A percentile compares a stretch with the other conserved stretches of the same genome.
Evolutionary conservation across 805 yeast genomes (phyloP).

Genomic region (Myxozyma kluyveri): DNA sequence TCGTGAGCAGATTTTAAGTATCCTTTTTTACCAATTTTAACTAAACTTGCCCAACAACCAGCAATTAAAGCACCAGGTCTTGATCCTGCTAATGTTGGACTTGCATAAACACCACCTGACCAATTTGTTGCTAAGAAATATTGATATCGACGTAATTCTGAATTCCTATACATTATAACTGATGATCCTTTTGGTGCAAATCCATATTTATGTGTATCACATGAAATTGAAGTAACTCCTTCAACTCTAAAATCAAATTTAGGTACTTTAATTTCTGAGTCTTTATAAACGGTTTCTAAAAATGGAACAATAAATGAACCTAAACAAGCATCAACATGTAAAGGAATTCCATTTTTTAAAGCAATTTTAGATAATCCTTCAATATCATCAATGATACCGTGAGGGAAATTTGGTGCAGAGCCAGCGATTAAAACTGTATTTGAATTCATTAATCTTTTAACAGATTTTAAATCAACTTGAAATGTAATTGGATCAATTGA

Average conservation of each 20-base stretch:
- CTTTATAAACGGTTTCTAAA: constrained; percentile 60
- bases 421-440: constrained; percentile 86
- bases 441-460: constrained; percentile 61
- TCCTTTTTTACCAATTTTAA: constrained; percentile 80
- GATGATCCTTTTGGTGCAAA: constrained; percentile 98
- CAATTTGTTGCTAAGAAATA: constrained; percentile 81
- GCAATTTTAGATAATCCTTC: constrained; percentile 66
- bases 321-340: constrained; percentile 93
- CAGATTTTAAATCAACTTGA: constrained; percentile 63
- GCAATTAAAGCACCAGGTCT: constrained; percentile 96
- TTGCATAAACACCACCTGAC: constrained; percentile 95
- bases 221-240: constrained; percentile 94
- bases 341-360: constrained; percentile 64
- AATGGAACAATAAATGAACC: constrained; percentile 90
- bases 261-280: constrained; percentile 42
- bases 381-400: constrained; percentile 91
- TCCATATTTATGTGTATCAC: constrained; percentile 98
- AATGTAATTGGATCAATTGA: constrained; percentile 66
- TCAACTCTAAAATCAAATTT: constrained; percentile 80
- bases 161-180: constrained; percentile 78
- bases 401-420: constrained; percentile 96
- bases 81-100: constrained; percentile 95
- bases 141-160: constrained; percentile 69
- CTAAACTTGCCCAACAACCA: constrained; percentile 97
- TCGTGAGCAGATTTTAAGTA: constrained; percentile 63